Conservation (phyloP, 2,329 filamentous ascomycete species). For the Sclerotiophoma versabilis region DNA sequence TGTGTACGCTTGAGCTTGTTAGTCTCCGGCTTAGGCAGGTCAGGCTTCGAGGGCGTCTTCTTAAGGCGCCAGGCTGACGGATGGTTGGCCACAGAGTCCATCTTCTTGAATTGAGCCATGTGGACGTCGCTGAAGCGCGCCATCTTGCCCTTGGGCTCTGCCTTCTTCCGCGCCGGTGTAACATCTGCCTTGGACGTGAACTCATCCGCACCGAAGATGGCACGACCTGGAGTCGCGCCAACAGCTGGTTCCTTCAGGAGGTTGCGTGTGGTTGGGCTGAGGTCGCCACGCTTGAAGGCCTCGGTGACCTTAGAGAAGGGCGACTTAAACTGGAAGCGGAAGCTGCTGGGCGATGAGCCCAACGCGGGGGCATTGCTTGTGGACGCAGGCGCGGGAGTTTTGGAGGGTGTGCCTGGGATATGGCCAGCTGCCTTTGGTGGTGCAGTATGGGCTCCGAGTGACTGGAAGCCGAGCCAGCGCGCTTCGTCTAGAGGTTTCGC, state of each 20-base stretch:
- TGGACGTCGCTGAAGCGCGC: constrained; percentile 85
- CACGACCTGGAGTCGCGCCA: constrained; percentile 54
- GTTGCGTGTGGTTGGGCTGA: constrained; percentile 65
- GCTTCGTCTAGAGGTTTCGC: constrained; percentile 80
- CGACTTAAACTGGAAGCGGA: constrained; percentile 69
- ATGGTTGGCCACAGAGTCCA: constrained; percentile 93
- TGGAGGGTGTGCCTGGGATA: constrained; percentile 70
- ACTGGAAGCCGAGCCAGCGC: constrained; percentile 78
- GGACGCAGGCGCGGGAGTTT: constrained; percentile 48
- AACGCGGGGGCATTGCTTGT: constrained; percentile 20
- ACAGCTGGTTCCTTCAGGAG: constrained; percentile 73
- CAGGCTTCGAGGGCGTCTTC: constrained; percentile 54
- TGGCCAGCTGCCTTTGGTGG: constrained; percentile 53
- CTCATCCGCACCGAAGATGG: constrained; percentile 44
- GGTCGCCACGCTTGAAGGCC: constrained; percentile 70
- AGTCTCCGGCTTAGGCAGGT: constrained; percentile 51
- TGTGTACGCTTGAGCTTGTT: constrained; percentile 59
- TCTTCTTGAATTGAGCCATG: constrained; percentile 91
- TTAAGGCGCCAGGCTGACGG: constrained; percentile 75
- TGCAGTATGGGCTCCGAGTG: constrained; percentile 65
- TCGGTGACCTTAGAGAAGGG: constrained; percentile 64
- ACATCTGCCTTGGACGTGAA: constrained; percentile 50
- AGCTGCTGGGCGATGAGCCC: constrained; percentile 62
- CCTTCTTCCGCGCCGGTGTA: constrained; percentile 71
- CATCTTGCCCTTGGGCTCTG: constrained; percentile 77